phyloP scores from a whole-genome alignment of 306 rosid species.

The Cajanus cajan region DNA sequence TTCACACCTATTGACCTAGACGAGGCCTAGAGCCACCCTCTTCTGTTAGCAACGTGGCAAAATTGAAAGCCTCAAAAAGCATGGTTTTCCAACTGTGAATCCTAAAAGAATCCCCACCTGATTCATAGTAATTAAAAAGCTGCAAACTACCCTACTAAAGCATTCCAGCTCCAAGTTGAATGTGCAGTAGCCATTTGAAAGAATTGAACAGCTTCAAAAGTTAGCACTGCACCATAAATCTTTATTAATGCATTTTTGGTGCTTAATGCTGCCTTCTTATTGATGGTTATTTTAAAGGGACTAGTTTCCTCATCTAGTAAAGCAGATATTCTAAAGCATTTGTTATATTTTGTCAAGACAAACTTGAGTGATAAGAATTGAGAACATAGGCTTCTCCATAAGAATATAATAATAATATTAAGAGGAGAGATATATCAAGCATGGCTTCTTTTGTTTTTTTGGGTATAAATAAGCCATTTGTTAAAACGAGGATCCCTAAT shows the following conservation, averaged over 20 bases:
- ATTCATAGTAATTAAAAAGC: constrained; percentile 5
- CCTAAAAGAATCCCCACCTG: background rate
- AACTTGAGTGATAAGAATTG: constrained; percentile 18
- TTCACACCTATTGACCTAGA: background rate
- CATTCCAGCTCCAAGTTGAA: background rate
- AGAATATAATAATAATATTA: background rate
- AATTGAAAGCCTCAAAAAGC: background rate
- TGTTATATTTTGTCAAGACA: constrained; percentile 12
- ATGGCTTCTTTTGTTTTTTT: background rate
- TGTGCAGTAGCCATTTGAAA: background rate
- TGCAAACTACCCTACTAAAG: background rate
- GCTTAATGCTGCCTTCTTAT: background rate
- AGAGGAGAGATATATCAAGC: background rate
- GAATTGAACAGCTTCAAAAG: constrained; percentile 12
- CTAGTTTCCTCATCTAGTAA: constrained; percentile 22
- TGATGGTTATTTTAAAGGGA: constrained; percentile 2
- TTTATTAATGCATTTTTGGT: constrained; percentile 5
- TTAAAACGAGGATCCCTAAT: background rate
- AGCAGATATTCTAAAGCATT: constrained; percentile 28
- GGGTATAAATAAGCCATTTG: background rate
- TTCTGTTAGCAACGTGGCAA: background rate
- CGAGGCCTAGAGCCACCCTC: background rate
- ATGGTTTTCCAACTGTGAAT: background rate
- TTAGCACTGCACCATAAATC: background rate
- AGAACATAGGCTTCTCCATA: background rate